Base-by-base conservation (phyloP, 768 basidiomycete species). In the Collybia mongolica region DNA sequence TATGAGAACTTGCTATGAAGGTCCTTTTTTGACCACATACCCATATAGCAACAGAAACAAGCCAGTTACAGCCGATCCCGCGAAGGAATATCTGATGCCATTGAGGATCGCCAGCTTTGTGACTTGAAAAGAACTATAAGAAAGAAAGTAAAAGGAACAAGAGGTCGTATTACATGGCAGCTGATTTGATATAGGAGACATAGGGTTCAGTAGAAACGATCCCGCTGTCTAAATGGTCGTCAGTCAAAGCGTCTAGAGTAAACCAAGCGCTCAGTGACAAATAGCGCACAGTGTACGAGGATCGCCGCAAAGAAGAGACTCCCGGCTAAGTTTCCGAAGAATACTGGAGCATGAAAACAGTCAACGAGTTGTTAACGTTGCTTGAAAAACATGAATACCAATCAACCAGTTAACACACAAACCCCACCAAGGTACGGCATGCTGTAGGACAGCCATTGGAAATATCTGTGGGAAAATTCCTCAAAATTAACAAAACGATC, bases 11-110 rank as follows among this genome's bases (percentile, higher is more conserved):
- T 35, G 19, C 44, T 15, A 23, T 35, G 6, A 43, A 29, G 42
- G 11, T 8, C 8, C n/a, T 17, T 3, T 3, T 29, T 18, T n/a
- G 19, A 32, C 19, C 17, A 65, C 84, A 23, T 49, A 86, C 87
- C 86, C 87, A 89, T 48, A 89, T 71, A 1, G 86, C 87, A 5
- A 88, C 66, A 52, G 76, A 85, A 32, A 89, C 87, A 1, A 89
- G 72, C 86, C 85, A 89, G 56, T 89, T 89, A 55, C 87, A 89
- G 5, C 79, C 87, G 54, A 89, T 86, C 0, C 86, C 87, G 14
- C 86, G 72, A 17, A 89, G 65, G 66, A 89, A 82, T 32, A 89
- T 83, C 60, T 89, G 81, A 61, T 87, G 73, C 86, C 86, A 89
- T 26, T 74, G 65, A 1, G 87, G 87, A 9, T 81, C 79, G 1